Base-by-base conservation (phyloP, 495 filamentous ascomycete species). In the Xylaria sp. region DNA sequence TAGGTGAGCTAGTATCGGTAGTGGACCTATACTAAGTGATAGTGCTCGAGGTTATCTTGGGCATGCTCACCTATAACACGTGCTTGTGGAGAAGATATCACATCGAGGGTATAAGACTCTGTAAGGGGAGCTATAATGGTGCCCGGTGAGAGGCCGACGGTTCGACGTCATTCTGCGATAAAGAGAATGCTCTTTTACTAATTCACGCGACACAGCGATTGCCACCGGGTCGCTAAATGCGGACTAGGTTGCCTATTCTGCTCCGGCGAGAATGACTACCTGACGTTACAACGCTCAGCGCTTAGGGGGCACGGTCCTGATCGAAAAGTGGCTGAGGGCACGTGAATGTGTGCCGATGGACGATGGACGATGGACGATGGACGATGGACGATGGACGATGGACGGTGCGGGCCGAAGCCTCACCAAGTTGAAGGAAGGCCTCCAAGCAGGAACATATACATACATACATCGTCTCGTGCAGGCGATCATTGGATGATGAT, bases 11-110 rank as follows among this genome's bases (percentile, higher is more conserved):
- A n/a, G 5, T 57, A 57, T 57, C 29, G 53, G 53, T 8, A 12
- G 53, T 12, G 53, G 53, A 33, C 53, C 53, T 14, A 33, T 57
- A 17, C 55, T 35, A 58, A 58, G 15, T 58, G 33, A n/a, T 35
- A 58, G 55, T 9, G 55, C 55, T 58, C 2, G 55, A 58, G 55
- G 55, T n/a, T 58, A 35, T 58, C 55, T 19, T 35, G n/a, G n/a
- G n/a, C n/a, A 8, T 17, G 55, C 55, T 14, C n/a, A n/a, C n/a
- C n/a, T n/a, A n/a, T 26, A 43, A 29, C 59, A 37, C 33, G 19
- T 62, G n/a, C 4, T 46, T 11, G 37, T 48, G 61, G 61, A 19
- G 61, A 17, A 48, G 61, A 19, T 64, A 33, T 33, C 35, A 12
- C 6, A 33, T 17, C 46, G 15, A 63, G 41, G 40, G n/a, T n/a